Base-by-base conservation (phyloP, 1,284 basidiomycete species). In the Neotropicomus parvogracilis region DNA sequence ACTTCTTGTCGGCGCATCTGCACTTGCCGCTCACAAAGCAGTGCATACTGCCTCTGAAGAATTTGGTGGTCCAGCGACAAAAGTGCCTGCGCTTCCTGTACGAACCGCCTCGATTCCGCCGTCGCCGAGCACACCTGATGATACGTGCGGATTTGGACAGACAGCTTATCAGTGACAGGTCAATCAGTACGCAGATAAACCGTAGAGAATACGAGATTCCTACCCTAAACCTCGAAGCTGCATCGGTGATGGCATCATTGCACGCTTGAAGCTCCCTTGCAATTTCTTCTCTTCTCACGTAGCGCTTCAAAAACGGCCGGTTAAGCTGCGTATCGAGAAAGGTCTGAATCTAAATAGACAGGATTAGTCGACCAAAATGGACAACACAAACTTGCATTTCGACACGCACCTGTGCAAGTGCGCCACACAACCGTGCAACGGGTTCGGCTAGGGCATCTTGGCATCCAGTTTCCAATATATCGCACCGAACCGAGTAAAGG, bases 301-400 rank as follows among this genome's bases (percentile, higher is more conserved):
- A 91, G 2, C 86, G 75, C 67, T 88, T 89, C 53, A 91, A 65
- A 69, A 90, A 91, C 0, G 87, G 84, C 2, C 85, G 70, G 43
- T 78, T 75, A 10, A 75, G 72, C 53, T 86, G 81, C 53, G 79
- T 81, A 49, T 75, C 59, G 16, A 87, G 72, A 55, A 88, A 74
- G 6, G 64, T 56, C 40, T 73, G 69, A 3, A 88, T 77, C 39
- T 72, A 34, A 47, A 19, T n/a, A 72, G 63, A 16, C 71, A 19
- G 44, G 5, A 14, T 45, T 13, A 46, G 40, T 32, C 19, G 11
- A 44, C 11, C 33, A 29, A 41, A 17, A 9, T 11, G 6, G 38
- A 31, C 16, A 12, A 27, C 20, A 2, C 40, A 7, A 17, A 8
- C n/a, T n/a, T 26, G 14, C 10, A 24, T 14, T 14, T 38, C 17